These are phyloP conservation scores for Malania oleifera DNA, from an alignment of 164 flowering plant species.

Conservation along the genomic window DNA sequence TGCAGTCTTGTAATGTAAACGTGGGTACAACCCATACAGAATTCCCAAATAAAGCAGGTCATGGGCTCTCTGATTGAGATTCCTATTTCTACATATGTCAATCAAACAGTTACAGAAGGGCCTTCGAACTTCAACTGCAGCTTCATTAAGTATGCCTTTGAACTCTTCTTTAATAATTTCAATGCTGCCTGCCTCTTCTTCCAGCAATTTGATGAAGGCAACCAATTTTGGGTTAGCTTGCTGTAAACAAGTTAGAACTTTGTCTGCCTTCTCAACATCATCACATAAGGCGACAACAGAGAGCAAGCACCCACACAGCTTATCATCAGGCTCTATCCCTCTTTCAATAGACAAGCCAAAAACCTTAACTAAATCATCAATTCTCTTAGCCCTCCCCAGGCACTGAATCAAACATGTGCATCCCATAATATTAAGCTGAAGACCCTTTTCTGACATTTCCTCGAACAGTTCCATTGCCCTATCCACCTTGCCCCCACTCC, in stretches of 20 bases:
- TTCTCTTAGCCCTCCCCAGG: slow-evolving; percentile 60
- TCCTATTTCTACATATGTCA: slow-evolving; percentile 65
- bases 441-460: slow-evolving; percentile 52
- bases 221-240: slow-evolving; percentile 60
- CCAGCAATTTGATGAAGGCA: slow-evolving; percentile 41
- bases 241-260: slow-evolving; percentile 56
- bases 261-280: slow-evolving; percentile 35
- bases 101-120: slow-evolving; percentile 92
- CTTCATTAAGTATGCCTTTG: slow-evolving; percentile 40
- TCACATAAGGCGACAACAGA: slow-evolving; percentile 69
- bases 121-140: slow-evolving; percentile 60
- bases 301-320: slow-evolving; percentile 79
- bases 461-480: slow-evolving; percentile 69
- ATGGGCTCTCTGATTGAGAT: slow-evolving; percentile 61
- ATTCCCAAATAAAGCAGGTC: slow-evolving; percentile 79
- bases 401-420: slow-evolving; percentile 87
- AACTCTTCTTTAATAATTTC: slow-evolving; percentile 61
- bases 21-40: slow-evolving; percentile 72
- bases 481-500: slow-evolving; percentile 73
- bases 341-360: slow-evolving; percentile 35
- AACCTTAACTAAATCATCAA: slow-evolving; percentile 72
- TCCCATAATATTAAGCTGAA: slow-evolving; percentile 80
- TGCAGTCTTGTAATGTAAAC: slow-evolving; percentile 59
- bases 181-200: slow-evolving; percentile 33
- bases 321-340: slow-evolving; percentile 77